A percentile compares a stretch with the other conserved stretches of the same genome.
These are phyloP conservation scores for Rhodotorula sp. DNA, from an alignment of 1,284 basidiomycete genomes.

Conservation along the genomic window DNA sequence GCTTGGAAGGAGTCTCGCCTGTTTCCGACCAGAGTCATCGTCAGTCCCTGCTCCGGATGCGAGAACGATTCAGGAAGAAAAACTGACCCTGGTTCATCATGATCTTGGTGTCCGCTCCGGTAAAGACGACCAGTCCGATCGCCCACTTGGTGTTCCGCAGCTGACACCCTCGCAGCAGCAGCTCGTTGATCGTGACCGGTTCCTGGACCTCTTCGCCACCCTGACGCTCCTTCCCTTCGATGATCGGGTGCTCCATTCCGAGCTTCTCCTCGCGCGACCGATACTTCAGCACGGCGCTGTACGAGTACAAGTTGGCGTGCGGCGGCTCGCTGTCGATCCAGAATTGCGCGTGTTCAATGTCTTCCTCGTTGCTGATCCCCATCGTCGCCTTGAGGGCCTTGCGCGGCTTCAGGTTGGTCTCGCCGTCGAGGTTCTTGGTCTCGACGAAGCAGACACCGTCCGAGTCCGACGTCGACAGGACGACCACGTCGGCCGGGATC, in stretches of 20 bases:
- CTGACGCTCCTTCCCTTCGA: slow-evolving; percentile 42
- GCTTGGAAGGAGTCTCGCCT: slow-evolving; percentile 64
- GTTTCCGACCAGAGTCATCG: not conserved
- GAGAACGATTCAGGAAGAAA: no score
- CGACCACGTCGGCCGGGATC: slow-evolving; percentile 89
- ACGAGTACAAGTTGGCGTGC: slow-evolving; percentile 87
- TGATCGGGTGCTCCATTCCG: slow-evolving; percentile 43
- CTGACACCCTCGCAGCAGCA: slow-evolving; percentile 86
- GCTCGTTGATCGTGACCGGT: slow-evolving; percentile 79
- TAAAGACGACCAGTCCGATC: slow-evolving; percentile 90
- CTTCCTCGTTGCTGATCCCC: slow-evolving; percentile 78
- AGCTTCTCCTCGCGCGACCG: slow-evolving; percentile 38
- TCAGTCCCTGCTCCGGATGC: not conserved
- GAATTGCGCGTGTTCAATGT: slow-evolving; percentile 81
- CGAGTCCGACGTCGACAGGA: slow-evolving; percentile 63
- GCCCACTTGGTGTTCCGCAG: slow-evolving; percentile 94
- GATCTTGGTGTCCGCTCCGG: slow-evolving; percentile 94
- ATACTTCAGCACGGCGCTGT: slow-evolving; percentile 73
- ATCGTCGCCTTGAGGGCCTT: slow-evolving; percentile 74
- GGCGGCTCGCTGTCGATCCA: slow-evolving; percentile 88
- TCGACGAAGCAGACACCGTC: slow-evolving; percentile 53
- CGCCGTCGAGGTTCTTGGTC: slow-evolving; percentile 73
- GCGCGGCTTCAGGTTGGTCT: slow-evolving; percentile 91
- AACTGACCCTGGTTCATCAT: slow-evolving; percentile 68
- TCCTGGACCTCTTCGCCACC: slow-evolving; percentile 48